Evolutionary conservation across 352 stramenopile genomes (phyloP).

Genomic region (Discostella stelligera): DNA sequence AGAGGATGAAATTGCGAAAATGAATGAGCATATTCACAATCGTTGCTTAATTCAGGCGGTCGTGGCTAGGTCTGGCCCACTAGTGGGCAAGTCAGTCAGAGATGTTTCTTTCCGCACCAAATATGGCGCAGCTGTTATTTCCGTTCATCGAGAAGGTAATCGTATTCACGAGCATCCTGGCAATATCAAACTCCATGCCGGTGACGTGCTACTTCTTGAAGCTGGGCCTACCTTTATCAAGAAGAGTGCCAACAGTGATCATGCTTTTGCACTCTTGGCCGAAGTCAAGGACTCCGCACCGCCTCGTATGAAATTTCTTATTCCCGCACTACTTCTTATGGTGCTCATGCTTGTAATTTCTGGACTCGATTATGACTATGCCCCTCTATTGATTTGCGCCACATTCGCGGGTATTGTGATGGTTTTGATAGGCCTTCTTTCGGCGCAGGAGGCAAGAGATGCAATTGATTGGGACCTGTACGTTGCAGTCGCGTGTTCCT

Average conservation of each 20-base stretch:
- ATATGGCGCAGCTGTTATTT: conserved; percentile 81
- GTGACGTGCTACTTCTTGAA: conserved; percentile 80
- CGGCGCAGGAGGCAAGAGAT: conserved; percentile 65
- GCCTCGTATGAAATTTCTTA: conserved; percentile 49
- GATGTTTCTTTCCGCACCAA: conserved; percentile 72
- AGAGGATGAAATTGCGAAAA: conserved; percentile 68
- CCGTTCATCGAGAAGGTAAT: conserved; percentile 72
- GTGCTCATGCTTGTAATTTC: conserved; percentile 50
- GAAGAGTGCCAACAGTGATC: conserved; percentile 56
- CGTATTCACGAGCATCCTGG: conserved; percentile 76
- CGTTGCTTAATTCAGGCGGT: conserved; percentile 71
- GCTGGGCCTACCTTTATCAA: conserved; percentile 75
- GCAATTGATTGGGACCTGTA: conserved; percentile 75
- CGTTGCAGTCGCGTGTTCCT: conserved; percentile 65
- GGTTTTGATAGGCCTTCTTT: conserved; percentile 64
- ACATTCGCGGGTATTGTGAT: conserved; percentile 59
- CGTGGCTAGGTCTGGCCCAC: conserved; percentile 55
- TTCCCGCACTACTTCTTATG: conserved; percentile 58
- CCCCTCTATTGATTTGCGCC: conserved; percentile 13
- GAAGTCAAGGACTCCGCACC: conserved; percentile 65
- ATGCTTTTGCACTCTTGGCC: conserved; percentile 69
- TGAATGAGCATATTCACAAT: conserved; percentile 70
- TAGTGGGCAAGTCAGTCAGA: conserved; percentile 76
- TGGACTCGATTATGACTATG: conserved; percentile 1
- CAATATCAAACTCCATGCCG: conserved; percentile 75